Conservation (phyloP, 352 stramenopile species). For the Phytopythium litorale region DNA sequence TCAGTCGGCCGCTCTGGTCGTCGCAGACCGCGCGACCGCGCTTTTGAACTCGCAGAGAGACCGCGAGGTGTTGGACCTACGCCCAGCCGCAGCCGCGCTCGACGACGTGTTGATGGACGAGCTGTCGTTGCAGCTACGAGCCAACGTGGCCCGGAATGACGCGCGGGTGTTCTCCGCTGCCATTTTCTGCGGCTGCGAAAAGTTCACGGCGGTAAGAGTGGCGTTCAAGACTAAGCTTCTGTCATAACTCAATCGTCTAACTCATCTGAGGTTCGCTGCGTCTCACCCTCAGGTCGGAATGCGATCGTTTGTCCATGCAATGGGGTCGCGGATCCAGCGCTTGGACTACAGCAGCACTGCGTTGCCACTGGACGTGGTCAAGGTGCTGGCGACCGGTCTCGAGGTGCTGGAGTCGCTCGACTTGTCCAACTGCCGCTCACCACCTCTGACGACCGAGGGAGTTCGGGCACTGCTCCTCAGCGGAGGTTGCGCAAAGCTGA, state of each 20-base stretch:
- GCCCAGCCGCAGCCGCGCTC: constrained; percentile 35
- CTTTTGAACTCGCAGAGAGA: constrained; percentile 46
- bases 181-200: constrained; percentile 50
- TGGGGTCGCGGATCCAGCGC: constrained; percentile 38
- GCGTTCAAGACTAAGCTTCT: constrained; percentile 1
- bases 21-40: constrained; percentile 40
- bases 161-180: constrained; percentile 38
- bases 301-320: constrained; percentile 58
- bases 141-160: constrained; percentile 21
- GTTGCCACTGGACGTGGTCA: constrained; percentile 51
- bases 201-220: constrained; percentile 31
- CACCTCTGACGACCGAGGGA: constrained; percentile 43
- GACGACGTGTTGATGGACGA: constrained; percentile 58
- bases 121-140: constrained; percentile 45
- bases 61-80: constrained; percentile 56
- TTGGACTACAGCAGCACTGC: constrained; percentile 50
- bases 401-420: constrained; percentile 48
- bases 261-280: neutral
- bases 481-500: constrained; percentile 47
- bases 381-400: constrained; percentile 70
- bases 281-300: constrained; percentile 46
- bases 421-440: constrained; percentile 44
- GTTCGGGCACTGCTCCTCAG: constrained; percentile 73
- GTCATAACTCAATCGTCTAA: neutral
- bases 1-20: constrained; percentile 28